Conservation (phyloP, 2,329 filamentous ascomycete species). For the Ramularia endophylla region DNA sequence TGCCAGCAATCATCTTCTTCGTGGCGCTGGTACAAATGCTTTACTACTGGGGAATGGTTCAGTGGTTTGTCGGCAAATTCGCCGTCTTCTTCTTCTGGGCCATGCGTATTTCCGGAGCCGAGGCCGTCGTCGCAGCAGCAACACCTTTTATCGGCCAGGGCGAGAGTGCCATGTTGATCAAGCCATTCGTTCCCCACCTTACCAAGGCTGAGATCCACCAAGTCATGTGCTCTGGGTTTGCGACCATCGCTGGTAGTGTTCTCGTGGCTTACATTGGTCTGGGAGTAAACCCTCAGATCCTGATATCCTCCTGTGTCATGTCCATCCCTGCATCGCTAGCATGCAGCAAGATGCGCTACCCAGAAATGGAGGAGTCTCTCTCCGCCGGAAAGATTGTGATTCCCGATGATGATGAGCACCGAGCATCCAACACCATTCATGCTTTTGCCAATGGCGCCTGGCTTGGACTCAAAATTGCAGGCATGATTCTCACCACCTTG, state of each 20-base stretch:
- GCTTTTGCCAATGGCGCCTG: conserved; percentile 80
- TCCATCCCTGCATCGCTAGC: conserved; percentile 87
- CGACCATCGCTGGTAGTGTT: conserved; percentile 84
- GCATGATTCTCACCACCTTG: conserved; percentile 73
- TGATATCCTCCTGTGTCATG: conserved; percentile 93
- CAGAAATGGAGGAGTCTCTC: conserved; percentile 78
- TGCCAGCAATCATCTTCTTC: conserved; percentile 97
- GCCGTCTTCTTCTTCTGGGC: conserved; percentile 88
- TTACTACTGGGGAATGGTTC: conserved; percentile 72
- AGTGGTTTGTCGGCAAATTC: conserved; percentile 87
- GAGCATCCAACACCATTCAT: conserved; percentile 73
- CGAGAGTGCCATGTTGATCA: conserved; percentile 88
- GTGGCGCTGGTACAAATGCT: conserved; percentile 83
- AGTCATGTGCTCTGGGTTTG: conserved; percentile 87
- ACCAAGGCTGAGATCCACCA: conserved; percentile 87
- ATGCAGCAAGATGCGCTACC: conserved; percentile 82
- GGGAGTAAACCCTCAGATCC: conserved; percentile 74
- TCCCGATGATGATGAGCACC: conserved; percentile 70
- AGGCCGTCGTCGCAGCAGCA: conserved; percentile 88
- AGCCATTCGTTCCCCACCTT: conserved; percentile 77
- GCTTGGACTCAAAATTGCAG: conserved; percentile 80
- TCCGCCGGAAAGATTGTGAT: conserved; percentile 77
- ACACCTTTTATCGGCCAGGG: conserved; percentile 93
- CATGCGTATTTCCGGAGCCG: conserved; percentile 79
- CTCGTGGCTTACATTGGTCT: conserved; percentile 80